Base-by-base conservation (phyloP, 306 rosid species). In the Quercus ilex region DNA sequence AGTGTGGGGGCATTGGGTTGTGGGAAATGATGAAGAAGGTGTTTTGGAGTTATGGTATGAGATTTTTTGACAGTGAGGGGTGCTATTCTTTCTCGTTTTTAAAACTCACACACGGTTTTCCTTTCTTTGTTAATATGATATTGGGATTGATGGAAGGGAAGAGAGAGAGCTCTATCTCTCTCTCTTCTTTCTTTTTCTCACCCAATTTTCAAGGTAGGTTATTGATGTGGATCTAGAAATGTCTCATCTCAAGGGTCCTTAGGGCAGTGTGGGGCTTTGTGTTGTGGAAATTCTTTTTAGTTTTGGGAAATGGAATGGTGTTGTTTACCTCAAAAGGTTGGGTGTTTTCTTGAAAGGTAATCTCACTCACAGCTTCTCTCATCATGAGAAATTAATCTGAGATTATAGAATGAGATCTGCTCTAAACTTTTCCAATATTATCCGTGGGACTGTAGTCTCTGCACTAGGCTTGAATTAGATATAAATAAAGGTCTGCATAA, bases 171-270 rank as follows among this genome's bases (percentile, higher is more conserved):
- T 73, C 6, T 25, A 18, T 23, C 41, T 49, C 43, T 13, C 28
- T 38, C 19, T 79, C 15, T 62, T 26, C 28, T 38, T 12, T 79
- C 15, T 62, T 51, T 75, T 35, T 19, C 63, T 7, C 46, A 3
- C 85, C 28, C 86, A 84, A 87, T 77, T 85, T 87, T 87, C 88
- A 82, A 87, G 88, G 85, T 77, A 80, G 85, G 76, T 65, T 75
- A 79, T 86, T 79, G 80, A 81, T 79, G 87, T 75, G 75, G 65
- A 87, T 84, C 81, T 79, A 84, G 86, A 87, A 84, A 79, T 83
- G 87, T 87, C 80, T 62, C 78, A 77, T 86, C 85, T 87, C 80
- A 72, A 79, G 81, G 83, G 55, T 58, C 72, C 82, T 79, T 79
- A 74, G 85, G 82, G 81, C 79, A 74, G 83, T 30, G 84, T 81